These are phyloP conservation scores for Fusarium stilboides DNA, from an alignment of 2,329 filamentous ascomycete species.

Conservation along the genomic window DNA sequence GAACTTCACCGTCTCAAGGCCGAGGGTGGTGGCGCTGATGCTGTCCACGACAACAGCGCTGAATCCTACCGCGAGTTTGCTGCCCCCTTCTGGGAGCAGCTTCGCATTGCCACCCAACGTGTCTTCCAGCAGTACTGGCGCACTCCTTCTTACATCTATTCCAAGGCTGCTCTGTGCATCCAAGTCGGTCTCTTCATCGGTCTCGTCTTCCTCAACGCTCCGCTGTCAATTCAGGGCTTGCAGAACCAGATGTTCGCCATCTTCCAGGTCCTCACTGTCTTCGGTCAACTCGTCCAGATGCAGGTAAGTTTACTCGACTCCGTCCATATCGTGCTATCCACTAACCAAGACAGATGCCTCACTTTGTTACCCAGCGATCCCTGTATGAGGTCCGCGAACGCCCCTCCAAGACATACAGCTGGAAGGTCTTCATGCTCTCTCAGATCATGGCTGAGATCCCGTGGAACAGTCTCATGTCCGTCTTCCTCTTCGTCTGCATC, in stretches of 20 bases:
- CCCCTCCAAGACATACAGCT: slow-evolving; percentile 86
- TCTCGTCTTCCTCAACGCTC: slow-evolving; percentile 82
- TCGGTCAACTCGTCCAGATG: slow-evolving; percentile 79
- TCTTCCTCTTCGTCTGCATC: slow-evolving; percentile 83
- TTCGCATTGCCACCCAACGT: slow-evolving; percentile 76
- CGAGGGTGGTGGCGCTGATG: slow-evolving; percentile 57
- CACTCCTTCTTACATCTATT: slow-evolving; percentile 89
- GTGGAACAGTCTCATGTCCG: slow-evolving; percentile 83
- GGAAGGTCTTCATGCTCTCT: slow-evolving; percentile 87
- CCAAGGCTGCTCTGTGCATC: slow-evolving; percentile 80
- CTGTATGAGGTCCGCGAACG: slow-evolving; percentile 90
- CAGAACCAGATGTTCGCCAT: slow-evolving; percentile 91
- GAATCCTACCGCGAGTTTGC: slow-evolving; percentile 82
- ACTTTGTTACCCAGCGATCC: slow-evolving; percentile 85
- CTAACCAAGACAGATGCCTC: slow-evolving; percentile 78
- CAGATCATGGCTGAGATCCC: slow-evolving; percentile 88
- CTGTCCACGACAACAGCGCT: slow-evolving; percentile 52
- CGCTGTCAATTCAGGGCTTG: slow-evolving; percentile 81
- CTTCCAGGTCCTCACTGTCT: slow-evolving; percentile 87
- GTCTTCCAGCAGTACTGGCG: slow-evolving; percentile 95
- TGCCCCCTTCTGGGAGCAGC: slow-evolving; percentile 78
- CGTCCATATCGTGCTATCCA: rapidly evolving
- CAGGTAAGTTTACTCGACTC: slow-evolving; percentile 3
- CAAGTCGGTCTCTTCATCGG: slow-evolving; percentile 82
- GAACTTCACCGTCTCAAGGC: slow-evolving; percentile 70